Conservation (phyloP, 768 basidiomycete species). For the Naganishia antarctica region DNA sequence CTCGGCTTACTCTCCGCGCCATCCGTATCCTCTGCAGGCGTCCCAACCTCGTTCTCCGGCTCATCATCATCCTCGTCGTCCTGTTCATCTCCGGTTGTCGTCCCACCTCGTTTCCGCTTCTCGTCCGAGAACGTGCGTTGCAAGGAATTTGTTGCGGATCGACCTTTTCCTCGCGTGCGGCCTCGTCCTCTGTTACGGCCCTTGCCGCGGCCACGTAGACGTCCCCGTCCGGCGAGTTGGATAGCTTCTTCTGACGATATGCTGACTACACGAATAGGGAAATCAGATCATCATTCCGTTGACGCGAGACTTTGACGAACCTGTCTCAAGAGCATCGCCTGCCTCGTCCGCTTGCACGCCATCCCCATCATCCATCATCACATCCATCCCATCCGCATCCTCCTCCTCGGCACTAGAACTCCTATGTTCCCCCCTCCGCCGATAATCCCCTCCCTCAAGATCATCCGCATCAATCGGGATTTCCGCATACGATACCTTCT, state of each 20-base stretch:
- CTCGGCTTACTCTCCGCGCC: slow-evolving; percentile 7
- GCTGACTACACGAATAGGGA: background rate
- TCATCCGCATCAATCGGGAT: slow-evolving; percentile 21
- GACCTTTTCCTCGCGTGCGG: background rate
- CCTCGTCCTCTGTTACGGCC: slow-evolving; percentile 5
- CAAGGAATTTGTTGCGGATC: background rate
- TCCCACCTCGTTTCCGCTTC: background rate
- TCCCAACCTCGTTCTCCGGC: slow-evolving; percentile 4
- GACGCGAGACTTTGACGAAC: background rate
- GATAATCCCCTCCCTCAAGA: background rate
- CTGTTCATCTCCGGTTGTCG: slow-evolving; percentile 13
- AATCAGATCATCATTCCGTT: background rate
- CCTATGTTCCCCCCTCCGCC: background rate
- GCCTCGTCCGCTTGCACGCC: background rate
- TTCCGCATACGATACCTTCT: slow-evolving; percentile 22
- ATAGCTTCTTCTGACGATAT: slow-evolving; percentile 6
- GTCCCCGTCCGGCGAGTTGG: background rate
- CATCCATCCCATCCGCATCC: slow-evolving; percentile 13
- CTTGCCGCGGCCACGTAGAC: background rate
- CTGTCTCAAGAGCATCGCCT: slow-evolving; percentile 7
- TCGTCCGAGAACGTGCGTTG: background rate
- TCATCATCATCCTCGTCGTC: slow-evolving; percentile 8
- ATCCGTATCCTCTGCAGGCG: slow-evolving; percentile 1
- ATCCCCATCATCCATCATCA: slow-evolving; percentile 3
- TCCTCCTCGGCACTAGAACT: slow-evolving; percentile 3